Percentiles rank a stretch among this genome's conserved stretches.
Conservation (phyloP, 2,329 filamentous ascomycete species). For the Xylariales sp. region DNA sequence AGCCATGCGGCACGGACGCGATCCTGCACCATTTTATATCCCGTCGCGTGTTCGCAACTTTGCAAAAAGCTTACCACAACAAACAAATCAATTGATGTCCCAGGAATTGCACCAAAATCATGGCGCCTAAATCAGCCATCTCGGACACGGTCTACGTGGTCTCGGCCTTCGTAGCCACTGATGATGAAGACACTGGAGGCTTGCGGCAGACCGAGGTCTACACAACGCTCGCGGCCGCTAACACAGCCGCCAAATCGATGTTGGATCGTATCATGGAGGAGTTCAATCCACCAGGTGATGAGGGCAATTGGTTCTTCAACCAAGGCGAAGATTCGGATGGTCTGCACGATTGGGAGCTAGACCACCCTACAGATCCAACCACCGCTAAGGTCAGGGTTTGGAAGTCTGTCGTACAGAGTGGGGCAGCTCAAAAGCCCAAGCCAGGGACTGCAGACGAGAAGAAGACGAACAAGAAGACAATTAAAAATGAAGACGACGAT, state of each 20-base stretch:
- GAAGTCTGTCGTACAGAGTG: no score
- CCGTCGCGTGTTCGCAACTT: no score
- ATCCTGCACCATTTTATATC: no score
- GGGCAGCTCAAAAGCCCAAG: no score
- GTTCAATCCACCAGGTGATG: slow-evolving; percentile 2
- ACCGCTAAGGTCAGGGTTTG: slow-evolving; percentile 1
- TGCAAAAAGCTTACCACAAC: no score
- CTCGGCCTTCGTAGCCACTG: slow-evolving; percentile 8
- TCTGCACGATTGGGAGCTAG: slow-evolving; percentile 1
- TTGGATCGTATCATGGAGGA: slow-evolving; percentile 6
- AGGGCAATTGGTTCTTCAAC: background rate
- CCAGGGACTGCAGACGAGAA: no score
- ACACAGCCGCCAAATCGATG: slow-evolving; percentile 8
- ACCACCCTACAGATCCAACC: background rate
- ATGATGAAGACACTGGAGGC: slow-evolving; percentile 5
- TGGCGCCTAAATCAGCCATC: no score
- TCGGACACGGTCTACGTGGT: slow-evolving; percentile 8
- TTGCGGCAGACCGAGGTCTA: slow-evolving; percentile 8
- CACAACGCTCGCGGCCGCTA: slow-evolving; percentile 6
- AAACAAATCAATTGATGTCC: no score
- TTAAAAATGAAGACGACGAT: slow-evolving; percentile 5
- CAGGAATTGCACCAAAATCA: no score
- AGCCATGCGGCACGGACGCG: no score
- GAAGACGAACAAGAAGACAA: no score
- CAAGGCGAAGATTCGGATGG: slow-evolving; percentile 1